These are phyloP conservation scores for Picea abies DNA, from an alignment of 83 land plant species.

Conservation along the genomic window DNA sequence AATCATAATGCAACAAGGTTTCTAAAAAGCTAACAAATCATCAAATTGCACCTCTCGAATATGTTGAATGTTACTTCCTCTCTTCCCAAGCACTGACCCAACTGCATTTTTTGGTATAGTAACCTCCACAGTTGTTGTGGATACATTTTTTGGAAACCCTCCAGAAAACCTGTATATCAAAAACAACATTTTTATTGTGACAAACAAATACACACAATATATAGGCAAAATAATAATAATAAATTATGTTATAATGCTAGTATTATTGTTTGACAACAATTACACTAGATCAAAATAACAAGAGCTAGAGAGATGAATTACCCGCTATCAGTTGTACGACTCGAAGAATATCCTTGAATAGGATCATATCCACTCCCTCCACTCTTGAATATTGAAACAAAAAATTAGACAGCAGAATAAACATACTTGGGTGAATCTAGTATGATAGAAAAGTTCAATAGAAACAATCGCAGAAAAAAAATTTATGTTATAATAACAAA, in stretches of 20 bases:
- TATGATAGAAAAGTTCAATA: too few species aligned
- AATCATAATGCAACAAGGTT: neutral
- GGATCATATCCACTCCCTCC: slow-evolving; percentile 13
- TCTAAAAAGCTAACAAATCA: neutral
- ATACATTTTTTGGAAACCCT: slow-evolving; percentile 30
- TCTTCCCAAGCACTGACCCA: slow-evolving; percentile 34
- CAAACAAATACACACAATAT: neutral
- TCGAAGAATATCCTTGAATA: slow-evolving; percentile 3
- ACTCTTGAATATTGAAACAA: neutral
- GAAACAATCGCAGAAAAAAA: too few species aligned
- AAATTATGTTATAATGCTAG: neutral
- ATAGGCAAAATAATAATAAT: neutral
- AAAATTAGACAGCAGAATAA: too few species aligned
- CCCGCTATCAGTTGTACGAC: neutral
- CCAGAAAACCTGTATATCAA: neutral
- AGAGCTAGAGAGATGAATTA: neutral
- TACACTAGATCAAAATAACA: too few species aligned
- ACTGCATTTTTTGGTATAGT: slow-evolving; percentile 29
- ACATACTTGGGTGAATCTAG: too few species aligned
- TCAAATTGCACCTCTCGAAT: slow-evolving; percentile 27
- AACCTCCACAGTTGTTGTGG: slow-evolving; percentile 33
- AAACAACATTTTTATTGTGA: neutral
- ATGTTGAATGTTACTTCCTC: slow-evolving; percentile 33
- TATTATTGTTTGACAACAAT: too few species aligned
- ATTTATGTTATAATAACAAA: too few species aligned